Percentiles rank a stretch among this genome's conserved stretches.
phyloP scores from a whole-genome alignment of 306 rosid genomes.

The Benincasa hispida region DNA sequence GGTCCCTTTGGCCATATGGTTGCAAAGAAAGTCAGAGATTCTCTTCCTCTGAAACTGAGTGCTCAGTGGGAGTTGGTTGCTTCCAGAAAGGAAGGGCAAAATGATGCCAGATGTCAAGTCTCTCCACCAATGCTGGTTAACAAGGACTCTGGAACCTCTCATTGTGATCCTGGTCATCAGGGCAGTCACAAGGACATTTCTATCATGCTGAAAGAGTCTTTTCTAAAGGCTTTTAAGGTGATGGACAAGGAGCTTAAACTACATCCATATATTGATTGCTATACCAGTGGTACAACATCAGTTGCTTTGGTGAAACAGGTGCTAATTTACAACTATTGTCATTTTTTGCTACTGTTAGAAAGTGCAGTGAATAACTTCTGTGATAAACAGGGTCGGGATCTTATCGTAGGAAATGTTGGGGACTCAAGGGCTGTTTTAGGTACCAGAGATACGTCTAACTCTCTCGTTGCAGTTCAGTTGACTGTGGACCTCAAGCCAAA shows the following conservation, averaged over 20 bases:
- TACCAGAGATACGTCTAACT: slow-evolving; percentile 33
- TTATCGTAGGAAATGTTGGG: slow-evolving; percentile 56
- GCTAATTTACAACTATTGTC: slow-evolving; percentile 6
- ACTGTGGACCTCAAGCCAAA: slow-evolving; percentile 74
- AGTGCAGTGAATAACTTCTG: not conserved
- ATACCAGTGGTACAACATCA: slow-evolving; percentile 76
- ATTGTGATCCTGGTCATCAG: not conserved
- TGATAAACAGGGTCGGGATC: slow-evolving; percentile 43
- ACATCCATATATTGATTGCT: slow-evolving; percentile 45
- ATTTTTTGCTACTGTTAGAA: not conserved
- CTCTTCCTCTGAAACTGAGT: slow-evolving; percentile 54
- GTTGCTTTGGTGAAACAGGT: slow-evolving; percentile 70
- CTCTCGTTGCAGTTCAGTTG: slow-evolving; percentile 52
- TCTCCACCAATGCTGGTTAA: slow-evolving; percentile 19
- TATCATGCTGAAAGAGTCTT: slow-evolving; percentile 29
- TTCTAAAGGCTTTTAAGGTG: slow-evolving; percentile 49
- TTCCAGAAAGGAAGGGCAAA: slow-evolving; percentile 15
- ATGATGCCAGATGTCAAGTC: slow-evolving; percentile 18
- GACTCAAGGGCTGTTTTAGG: slow-evolving; percentile 66
- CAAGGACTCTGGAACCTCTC: slow-evolving; percentile 13
- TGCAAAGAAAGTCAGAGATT: slow-evolving; percentile 73
- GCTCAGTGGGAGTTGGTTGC: slow-evolving; percentile 39
- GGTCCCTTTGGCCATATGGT: slow-evolving; percentile 78
- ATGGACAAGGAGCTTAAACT: slow-evolving; percentile 75
- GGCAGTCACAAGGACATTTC: slow-evolving; percentile 12